Base-by-base conservation (phyloP, 495 filamentous ascomycete genomes). In the Aspergillus ellipticus region DNA sequence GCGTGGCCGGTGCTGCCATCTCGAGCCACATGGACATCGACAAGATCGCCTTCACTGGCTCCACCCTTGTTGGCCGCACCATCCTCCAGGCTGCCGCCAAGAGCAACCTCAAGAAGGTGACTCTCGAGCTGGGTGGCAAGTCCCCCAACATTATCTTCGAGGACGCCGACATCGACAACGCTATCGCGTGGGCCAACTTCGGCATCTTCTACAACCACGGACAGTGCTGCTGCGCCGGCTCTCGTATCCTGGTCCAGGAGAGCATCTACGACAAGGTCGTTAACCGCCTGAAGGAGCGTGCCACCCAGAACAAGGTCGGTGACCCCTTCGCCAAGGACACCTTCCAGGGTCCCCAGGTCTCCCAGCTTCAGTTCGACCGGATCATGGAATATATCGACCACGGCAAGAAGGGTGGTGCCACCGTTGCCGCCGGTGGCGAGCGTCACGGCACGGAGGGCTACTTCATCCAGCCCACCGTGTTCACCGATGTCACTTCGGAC, bases 121-220 rank as follows among this genome's bases (percentile, higher is more conserved):
- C 93, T n/a, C 84, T 97, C 29, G 93, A 97, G 77, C 87, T 97
- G 51, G 93, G 93, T 71, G 93, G 93, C 76, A 97, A 97, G 85
- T 95, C 89, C 53, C 93, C 93, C 59, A 97, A 97, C 82, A 96
- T 97, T 58, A 85, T 97, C 69, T 97, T 97, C 76, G 80, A 93
- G 66, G 93, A 97, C 65, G 93, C 93, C 53, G 86, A 97, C 66
- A 92, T 97, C 64, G 92, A 97, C 64, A 88, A 96, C 68, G 92
- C 93, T 57, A 92, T 97, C 74, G 90, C 87, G 16, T 97, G 93
- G 93, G 89, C 93, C 72, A 97, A 97, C 87, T 96, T 94, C 56
- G 93, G 93, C 71, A 96, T 97, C 69, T 97, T 90, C 87, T 97
- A 81, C 82, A 97, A 97, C 84, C 94, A 97, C 79, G 93, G 93